phyloP scores from a whole-genome alignment of 1,139 yeast genomes.

The Suhomyces chickasaworum region DNA sequence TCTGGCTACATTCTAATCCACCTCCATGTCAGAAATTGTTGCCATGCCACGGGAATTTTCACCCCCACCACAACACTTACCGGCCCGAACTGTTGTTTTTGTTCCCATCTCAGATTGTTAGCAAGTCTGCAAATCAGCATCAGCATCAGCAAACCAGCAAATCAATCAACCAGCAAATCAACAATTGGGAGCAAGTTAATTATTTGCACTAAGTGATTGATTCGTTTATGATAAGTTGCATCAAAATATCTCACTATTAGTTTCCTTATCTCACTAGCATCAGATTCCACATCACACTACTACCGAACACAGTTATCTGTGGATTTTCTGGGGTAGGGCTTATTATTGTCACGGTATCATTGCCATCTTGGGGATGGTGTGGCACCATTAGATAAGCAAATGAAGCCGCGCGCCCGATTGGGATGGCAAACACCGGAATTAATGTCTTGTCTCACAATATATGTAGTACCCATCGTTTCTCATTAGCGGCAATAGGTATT shows the following conservation, averaged over 20 bases:
- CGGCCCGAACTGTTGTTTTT: too few species aligned
- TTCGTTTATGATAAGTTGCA: too few species aligned
- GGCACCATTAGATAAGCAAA: neutral
- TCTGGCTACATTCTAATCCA: neutral
- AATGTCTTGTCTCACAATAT: neutral
- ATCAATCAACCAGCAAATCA: too few species aligned
- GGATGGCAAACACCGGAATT: neutral
- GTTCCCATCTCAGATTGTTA: too few species aligned
- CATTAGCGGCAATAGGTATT: neutral
- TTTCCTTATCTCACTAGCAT: neutral
- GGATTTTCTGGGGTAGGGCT: neutral
- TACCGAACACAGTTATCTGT: neutral
- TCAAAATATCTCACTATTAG: too few species aligned
- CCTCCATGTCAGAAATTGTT: neutral
- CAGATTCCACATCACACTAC: neutral
- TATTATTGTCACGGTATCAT: neutral
- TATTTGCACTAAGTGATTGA: too few species aligned
- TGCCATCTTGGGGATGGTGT: neutral
- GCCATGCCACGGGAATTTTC: neutral
- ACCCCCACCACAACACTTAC: too few species aligned
- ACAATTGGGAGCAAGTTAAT: too few species aligned
- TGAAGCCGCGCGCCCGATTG: conserved; percentile 1
- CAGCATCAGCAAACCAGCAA: too few species aligned
- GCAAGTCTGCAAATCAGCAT: too few species aligned
- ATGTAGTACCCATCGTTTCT: neutral